A percentile compares a stretch with the other conserved stretches of the same genome.
Conservation (phyloP, 371 early-diverging fungal species). For the Circinella minor region DNA sequence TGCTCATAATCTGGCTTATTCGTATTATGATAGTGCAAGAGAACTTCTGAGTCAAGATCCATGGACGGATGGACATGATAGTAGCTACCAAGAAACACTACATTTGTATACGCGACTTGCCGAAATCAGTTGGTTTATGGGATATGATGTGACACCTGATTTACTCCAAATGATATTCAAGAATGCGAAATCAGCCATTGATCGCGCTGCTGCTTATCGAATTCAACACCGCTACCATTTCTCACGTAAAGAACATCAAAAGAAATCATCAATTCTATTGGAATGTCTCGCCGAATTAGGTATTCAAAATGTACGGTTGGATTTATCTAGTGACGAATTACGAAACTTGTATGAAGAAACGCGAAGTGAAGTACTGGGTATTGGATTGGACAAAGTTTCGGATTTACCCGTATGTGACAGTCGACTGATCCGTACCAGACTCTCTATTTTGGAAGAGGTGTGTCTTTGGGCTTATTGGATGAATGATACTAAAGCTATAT, state of each 20-base stretch:
- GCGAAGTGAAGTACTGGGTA: constrained; percentile 30
- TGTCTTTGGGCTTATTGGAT: constrained; percentile 51
- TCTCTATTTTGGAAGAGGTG: constrained; percentile 48
- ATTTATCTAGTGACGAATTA: constrained; percentile 29
- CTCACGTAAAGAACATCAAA: constrained; percentile 34
- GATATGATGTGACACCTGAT: constrained; percentile 29
- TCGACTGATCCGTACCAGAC: constrained; percentile 42
- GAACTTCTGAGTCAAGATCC: constrained; percentile 36
- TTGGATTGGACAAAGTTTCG: constrained; percentile 37
- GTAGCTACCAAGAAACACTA: constrained; percentile 43
- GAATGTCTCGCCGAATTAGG: constrained; percentile 50
- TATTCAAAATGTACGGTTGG: constrained; percentile 31
- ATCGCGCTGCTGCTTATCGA: constrained; percentile 51
- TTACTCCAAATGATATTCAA: constrained; percentile 35
- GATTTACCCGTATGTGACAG: constrained; percentile 44
- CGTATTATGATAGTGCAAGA: constrained; percentile 41
- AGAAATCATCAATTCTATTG: constrained; percentile 35
- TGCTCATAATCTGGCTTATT: constrained; percentile 44
- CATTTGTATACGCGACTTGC: constrained; percentile 49
- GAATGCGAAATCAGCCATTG: constrained; percentile 44
- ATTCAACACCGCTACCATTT: constrained; percentile 47
- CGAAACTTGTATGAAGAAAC: constrained; percentile 33
- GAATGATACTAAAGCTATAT: constrained; percentile 36
- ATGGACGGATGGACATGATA: constrained; percentile 47
- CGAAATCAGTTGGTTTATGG: constrained; percentile 50